phyloP scores from a whole-genome alignment of 2,329 filamentous ascomycete genomes.

The Podosphaera aphanis region DNA sequence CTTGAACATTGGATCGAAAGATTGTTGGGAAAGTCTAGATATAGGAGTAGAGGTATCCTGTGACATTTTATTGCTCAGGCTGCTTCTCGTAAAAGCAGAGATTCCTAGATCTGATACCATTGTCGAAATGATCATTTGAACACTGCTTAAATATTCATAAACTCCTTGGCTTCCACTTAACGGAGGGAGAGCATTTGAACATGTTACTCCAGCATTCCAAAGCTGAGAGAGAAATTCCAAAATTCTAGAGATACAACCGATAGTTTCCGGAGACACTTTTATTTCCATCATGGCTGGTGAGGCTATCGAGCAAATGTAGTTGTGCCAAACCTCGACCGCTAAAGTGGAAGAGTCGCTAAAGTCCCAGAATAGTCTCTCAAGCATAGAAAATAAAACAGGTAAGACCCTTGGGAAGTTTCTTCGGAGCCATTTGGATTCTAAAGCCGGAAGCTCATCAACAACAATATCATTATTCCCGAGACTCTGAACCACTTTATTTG shows the following conservation, averaged over 20 bases:
- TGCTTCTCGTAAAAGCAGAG: constrained; percentile 40
- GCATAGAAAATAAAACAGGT: constrained; percentile 30
- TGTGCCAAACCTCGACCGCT: constrained; percentile 31
- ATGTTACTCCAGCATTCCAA: constrained; percentile 33
- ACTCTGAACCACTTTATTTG: constrained; percentile 43
- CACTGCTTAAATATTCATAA: constrained; percentile 30
- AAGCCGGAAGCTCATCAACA: constrained; percentile 54
- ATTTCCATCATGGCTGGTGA: constrained; percentile 64
- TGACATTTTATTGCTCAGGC: constrained; percentile 21
- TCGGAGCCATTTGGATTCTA: constrained; percentile 75
- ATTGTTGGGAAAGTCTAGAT: neutral
- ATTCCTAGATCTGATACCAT: constrained; percentile 29
- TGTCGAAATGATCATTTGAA: constrained; percentile 25
- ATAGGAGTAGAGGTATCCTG: constrained; percentile 19
- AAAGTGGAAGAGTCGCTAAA: constrained; percentile 33
- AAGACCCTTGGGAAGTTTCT: constrained; percentile 45
- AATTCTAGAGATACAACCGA: constrained; percentile 50
- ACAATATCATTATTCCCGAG: constrained; percentile 15
- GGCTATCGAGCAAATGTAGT: constrained; percentile 37
- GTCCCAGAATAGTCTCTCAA: constrained; percentile 37
- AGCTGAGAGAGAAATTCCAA: constrained; percentile 44
- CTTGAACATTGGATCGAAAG: constrained; percentile 17
- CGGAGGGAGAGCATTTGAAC: constrained; percentile 11
- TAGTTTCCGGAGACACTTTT: constrained; percentile 64
- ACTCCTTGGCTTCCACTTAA: constrained; percentile 20